Conservation (phyloP, 768 basidiomycete genomes). For the Rubroboletus satanas region DNA sequence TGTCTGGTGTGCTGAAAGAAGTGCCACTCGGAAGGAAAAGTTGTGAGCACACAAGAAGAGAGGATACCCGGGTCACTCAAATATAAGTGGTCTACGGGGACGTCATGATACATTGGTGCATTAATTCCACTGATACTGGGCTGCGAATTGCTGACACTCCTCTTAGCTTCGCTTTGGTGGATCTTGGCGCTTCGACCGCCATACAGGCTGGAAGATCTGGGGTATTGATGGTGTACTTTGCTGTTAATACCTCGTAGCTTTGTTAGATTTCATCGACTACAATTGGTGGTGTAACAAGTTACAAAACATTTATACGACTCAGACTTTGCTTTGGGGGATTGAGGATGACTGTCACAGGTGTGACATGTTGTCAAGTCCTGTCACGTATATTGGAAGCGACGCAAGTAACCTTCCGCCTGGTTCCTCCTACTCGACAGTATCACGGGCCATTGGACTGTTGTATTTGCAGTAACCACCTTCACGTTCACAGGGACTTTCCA, state of each 20-base stretch:
- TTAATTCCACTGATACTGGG: neutral
- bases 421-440: neutral
- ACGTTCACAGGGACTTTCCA: neutral
- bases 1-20: constrained; percentile 11
- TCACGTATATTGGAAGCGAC: constrained; percentile 12
- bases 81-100: constrained; percentile 66
- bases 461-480: neutral
- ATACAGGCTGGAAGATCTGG: neutral
- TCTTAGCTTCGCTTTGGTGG: neutral
- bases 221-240: neutral
- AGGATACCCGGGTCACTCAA: constrained; percentile 70
- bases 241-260: neutral
- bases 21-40: constrained; percentile 43
- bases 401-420: neutral
- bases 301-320: neutral
- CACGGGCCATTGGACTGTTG: neutral
- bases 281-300: neutral
- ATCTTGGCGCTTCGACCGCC: too few species aligned
- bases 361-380: constrained; percentile 3
- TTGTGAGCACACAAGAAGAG: constrained; percentile 57
- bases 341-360: neutral
- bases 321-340: neutral
- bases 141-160: neutral
- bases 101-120: constrained; percentile 22
- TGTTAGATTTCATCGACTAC: neutral